phyloP scores from a whole-genome alignment of 2,329 filamentous ascomycete species.

The Dactylonectria macrodidyma region DNA sequence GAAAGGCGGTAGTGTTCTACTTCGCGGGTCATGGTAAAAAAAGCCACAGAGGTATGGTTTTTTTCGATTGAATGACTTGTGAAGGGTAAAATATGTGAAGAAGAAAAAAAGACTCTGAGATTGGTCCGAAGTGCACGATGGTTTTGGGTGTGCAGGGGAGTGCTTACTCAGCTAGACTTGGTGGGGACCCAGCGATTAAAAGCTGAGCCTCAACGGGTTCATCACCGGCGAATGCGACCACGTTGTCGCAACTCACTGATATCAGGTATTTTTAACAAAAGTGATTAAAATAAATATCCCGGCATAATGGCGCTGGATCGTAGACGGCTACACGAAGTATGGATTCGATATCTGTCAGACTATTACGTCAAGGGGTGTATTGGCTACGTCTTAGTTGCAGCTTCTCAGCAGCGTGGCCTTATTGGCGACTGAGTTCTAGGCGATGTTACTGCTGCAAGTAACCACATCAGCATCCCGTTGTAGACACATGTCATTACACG shows the following conservation, averaged over 20 bases:
- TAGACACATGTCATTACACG: constrained; percentile 7
- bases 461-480: constrained; percentile 10
- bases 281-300: not conserved
- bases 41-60: constrained; percentile 56
- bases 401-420: constrained; percentile 17
- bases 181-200: too few species aligned
- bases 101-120: constrained; percentile 43
- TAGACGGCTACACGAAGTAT: too few species aligned
- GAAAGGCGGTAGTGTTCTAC: constrained; percentile 70
- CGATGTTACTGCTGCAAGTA: constrained; percentile 12
- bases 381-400: constrained; percentile 10
- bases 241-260: not conserved
- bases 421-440: constrained; percentile 10
- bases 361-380: not conserved
- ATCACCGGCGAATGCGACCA: not conserved
- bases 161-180: constrained; percentile 37
- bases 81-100: constrained; percentile 61
- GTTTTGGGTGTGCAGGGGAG: constrained; percentile 23
- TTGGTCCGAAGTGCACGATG: constrained; percentile 27
- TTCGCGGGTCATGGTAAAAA: constrained; percentile 65
- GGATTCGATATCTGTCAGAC: not conserved
- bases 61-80: constrained; percentile 54
- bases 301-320: not conserved
- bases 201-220: constrained; percentile 4
- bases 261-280: not conserved